Evolutionary conservation across 1,284 basidiomycete genomes (phyloP).

Genomic region (Bondarzewia mesenterica): DNA sequence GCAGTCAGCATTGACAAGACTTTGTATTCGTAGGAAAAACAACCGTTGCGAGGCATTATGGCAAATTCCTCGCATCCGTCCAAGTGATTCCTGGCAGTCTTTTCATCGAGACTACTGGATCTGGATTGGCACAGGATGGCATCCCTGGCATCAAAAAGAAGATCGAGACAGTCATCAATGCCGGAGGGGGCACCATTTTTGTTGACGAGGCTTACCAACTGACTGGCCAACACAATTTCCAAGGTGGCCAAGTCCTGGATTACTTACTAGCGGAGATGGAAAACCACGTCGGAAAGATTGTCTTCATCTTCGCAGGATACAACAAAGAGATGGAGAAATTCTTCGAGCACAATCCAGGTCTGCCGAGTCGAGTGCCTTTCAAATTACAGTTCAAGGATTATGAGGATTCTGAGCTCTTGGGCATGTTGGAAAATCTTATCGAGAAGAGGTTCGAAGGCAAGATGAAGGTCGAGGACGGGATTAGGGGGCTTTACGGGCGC

Average conservation of each 20-base stretch:
- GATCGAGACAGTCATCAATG: constrained; percentile 36
- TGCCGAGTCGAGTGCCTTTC: constrained; percentile 56
- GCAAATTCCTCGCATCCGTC: constrained; percentile 48
- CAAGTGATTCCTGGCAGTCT: constrained; percentile 41
- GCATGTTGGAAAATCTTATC: constrained; percentile 43
- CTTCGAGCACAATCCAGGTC: constrained; percentile 64
- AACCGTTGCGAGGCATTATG: constrained; percentile 56
- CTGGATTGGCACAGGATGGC: constrained; percentile 48
- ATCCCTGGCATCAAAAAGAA: constrained; percentile 41
- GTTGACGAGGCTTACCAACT: constrained; percentile 66
- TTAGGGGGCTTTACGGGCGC: constrained; percentile 45
- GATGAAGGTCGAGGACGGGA: constrained; percentile 43
- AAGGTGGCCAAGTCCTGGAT: constrained; percentile 50
- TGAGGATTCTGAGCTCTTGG: constrained; percentile 40
- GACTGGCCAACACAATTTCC: constrained; percentile 32
- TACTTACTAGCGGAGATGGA: constrained; percentile 67
- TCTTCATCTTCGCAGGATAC: constrained; percentile 65
- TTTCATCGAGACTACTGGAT: constrained; percentile 57
- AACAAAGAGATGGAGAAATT: constrained; percentile 66
- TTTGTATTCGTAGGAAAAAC: constrained; percentile 45
- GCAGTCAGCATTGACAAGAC: constrained; percentile 16
- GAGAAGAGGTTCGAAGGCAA: constrained; percentile 38
- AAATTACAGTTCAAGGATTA: constrained; percentile 56
- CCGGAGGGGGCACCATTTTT: constrained; percentile 56
- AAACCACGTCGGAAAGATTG: constrained; percentile 52